These are phyloP conservation scores for Strobilomyces dryophilus DNA, from an alignment of 768 basidiomycete genomes.

Conservation along the genomic window DNA sequence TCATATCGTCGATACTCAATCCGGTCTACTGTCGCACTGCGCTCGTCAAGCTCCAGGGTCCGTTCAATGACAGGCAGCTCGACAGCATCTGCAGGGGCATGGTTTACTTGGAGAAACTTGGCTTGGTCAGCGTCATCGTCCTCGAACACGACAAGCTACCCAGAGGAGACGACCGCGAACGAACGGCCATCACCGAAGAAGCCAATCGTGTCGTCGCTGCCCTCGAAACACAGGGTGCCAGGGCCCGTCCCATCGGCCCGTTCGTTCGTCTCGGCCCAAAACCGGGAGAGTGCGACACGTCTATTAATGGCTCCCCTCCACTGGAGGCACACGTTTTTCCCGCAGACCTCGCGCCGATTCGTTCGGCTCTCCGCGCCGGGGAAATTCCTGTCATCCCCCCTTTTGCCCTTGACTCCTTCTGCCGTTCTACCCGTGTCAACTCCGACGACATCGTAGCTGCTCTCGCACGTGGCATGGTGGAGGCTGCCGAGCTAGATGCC, in stretches of 20 bases:
- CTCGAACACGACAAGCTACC: conserved; percentile 81
- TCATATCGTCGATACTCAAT: conserved; percentile 74
- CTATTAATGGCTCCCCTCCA: conserved; percentile 32
- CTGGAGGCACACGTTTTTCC: conserved; percentile 81
- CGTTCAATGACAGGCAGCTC: conserved; percentile 88
- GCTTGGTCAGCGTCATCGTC: conserved; percentile 92
- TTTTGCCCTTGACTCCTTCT: conserved; percentile 88
- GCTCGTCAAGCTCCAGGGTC: conserved; percentile 94
- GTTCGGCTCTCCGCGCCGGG: conserved; percentile 84
- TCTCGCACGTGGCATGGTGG: conserved; percentile 78
- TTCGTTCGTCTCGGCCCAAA: conserved; percentile 82
- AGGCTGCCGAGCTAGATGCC: conserved; percentile 48
- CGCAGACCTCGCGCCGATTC: conserved; percentile 76
- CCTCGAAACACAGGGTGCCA: conserved; percentile 81
- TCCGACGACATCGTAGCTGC: conserved; percentile 88
- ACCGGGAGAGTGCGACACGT: conserved; percentile 40
- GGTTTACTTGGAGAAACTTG: conserved; percentile 93
- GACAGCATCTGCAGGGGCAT: conserved; percentile 92
- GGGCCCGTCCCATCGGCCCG: conserved; percentile 84
- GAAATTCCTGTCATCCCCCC: conserved; percentile 97
- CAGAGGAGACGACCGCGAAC: conserved; percentile 67
- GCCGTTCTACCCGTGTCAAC: conserved; percentile 78
- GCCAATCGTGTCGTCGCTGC: conserved; percentile 79
- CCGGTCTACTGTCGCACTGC: conserved; percentile 84
- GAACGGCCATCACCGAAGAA: conserved; percentile 66